Percentiles rank a stretch among this genome's conserved stretches.
phyloP scores from a whole-genome alignment of 176 grass and related monocot species.

The Metroxylon sagu region DNA sequence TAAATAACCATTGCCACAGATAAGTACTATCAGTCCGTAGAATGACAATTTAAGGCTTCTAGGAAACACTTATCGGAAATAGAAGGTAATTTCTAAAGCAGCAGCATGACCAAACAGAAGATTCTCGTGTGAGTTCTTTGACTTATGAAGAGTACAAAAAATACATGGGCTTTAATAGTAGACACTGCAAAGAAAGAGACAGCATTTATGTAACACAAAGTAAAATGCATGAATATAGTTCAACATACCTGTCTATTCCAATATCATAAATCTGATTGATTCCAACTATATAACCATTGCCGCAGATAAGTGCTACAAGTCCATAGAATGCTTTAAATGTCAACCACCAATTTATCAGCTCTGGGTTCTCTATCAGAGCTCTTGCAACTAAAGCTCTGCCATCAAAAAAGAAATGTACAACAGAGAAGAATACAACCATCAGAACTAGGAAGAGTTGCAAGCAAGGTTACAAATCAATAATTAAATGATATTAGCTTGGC shows the following conservation, averaged over 20 bases:
- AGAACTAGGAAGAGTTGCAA: neutral
- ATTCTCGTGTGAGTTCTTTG: too few species aligned
- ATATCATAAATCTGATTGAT: slow-evolving; percentile 99
- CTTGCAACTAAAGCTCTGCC: slow-evolving; percentile 83
- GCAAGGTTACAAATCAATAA: slow-evolving; percentile 9
- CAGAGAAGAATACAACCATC: neutral
- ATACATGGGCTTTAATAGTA: too few species aligned
- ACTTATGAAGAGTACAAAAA: too few species aligned
- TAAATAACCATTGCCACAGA: slow-evolving; percentile 95
- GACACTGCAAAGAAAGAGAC: too few species aligned
- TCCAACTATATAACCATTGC: slow-evolving; percentile 94
- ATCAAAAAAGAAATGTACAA: slow-evolving; percentile 8
- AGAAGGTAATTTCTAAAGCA: too few species aligned
- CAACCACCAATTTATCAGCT: slow-evolving; percentile 83
- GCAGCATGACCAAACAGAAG: too few species aligned
- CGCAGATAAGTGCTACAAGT: slow-evolving; percentile 55
- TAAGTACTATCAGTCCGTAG: slow-evolving; percentile 52
- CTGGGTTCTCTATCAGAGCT: slow-evolving; percentile 78
- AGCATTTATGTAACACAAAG: neutral
- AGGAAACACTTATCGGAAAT: too few species aligned
- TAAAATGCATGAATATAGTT: neutral
- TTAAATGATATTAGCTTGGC: too few species aligned
- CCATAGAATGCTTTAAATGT: slow-evolving; percentile 77
- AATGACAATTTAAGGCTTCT: slow-evolving; percentile 12
- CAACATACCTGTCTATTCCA: slow-evolving; percentile 85